Percentiles rank a stretch among this genome's conserved stretches.
phyloP scores from a whole-genome alignment of 139 green algal genomes.

The Zygnema circumcarinatum region DNA sequence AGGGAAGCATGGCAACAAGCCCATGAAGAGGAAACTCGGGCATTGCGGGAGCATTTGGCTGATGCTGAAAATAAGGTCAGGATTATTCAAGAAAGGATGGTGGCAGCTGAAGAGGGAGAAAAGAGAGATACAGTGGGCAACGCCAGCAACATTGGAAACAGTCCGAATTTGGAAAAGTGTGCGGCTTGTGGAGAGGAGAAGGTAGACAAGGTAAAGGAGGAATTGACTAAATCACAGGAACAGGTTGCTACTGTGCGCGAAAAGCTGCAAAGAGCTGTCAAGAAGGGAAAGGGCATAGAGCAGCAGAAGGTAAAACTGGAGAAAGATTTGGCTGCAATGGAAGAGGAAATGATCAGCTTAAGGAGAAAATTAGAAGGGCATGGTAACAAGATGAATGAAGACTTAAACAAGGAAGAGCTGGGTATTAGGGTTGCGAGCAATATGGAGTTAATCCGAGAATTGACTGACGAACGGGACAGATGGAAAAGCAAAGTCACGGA shows the following conservation, averaged over 20 bases:
- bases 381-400: not conserved
- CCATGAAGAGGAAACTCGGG: not conserved
- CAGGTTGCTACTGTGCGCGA: slow-evolving; percentile 39
- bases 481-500: not conserved
- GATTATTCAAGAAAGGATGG: too few species aligned
- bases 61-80: not conserved
- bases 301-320: slow-evolving; percentile 51
- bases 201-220: not conserved
- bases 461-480: not conserved
- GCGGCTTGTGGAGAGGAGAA: not conserved
- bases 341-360: slow-evolving; percentile 9
- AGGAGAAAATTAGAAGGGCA: not conserved
- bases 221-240: slow-evolving; percentile 29
- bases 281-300: slow-evolving; percentile 54
- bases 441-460: not conserved
- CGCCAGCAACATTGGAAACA: too few species aligned
- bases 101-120: too few species aligned
- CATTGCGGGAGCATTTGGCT: not conserved
- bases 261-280: slow-evolving; percentile 49
- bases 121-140: too few species aligned
- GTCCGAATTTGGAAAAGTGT: too few species aligned
- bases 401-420: not conserved
- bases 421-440: not conserved
- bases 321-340: slow-evolving; percentile 23
- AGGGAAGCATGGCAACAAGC: slow-evolving; percentile 2